Conservation (phyloP, 2,329 filamentous ascomycete genomes). For the Verticillium nonalfalfae region DNA sequence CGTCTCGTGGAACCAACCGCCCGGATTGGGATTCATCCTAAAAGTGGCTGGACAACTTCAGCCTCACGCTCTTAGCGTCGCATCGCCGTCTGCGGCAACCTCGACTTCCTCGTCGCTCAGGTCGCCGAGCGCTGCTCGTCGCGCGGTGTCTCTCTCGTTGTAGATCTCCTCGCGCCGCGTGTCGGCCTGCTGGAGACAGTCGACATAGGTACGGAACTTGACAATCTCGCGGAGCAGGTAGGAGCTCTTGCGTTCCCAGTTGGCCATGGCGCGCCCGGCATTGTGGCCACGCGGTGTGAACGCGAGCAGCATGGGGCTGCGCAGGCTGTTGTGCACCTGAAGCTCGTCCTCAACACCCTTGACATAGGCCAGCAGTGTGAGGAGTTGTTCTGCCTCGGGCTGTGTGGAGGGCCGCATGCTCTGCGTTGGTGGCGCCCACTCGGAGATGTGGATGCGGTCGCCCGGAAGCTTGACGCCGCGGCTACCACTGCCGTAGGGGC, state of each 20-base stretch:
- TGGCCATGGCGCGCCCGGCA: conserved; percentile 76
- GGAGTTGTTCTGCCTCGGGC: conserved; percentile 74
- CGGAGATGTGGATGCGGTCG: conserved; percentile 75
- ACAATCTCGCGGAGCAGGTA: conserved; percentile 91
- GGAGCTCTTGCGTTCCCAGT: conserved; percentile 94
- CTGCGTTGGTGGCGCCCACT: conserved; percentile 85
- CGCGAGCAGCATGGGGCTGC: conserved; percentile 80
- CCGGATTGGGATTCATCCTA: neutral
- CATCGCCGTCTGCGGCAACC: conserved; percentile 25
- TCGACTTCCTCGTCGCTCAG: conserved; percentile 32
- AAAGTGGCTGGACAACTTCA: neutral
- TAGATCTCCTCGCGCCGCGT: conserved; percentile 66
- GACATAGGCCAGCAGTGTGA: conserved; percentile 71
- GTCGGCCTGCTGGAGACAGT: conserved; percentile 69
- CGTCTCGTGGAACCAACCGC: neutral
- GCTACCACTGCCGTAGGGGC: conserved; percentile 26
- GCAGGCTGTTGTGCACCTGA: conserved; percentile 79
- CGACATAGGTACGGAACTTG: conserved; percentile 94
- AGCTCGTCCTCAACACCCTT: conserved; percentile 80
- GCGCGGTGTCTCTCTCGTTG: conserved; percentile 45
- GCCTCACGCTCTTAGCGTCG: conserved; percentile 24
- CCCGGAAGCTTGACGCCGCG: conserved; percentile 62
- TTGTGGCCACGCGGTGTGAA: conserved; percentile 84
- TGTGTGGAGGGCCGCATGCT: conserved; percentile 81
- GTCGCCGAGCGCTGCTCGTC: conserved; percentile 41